Evolutionary conservation across 768 basidiomycete species (phyloP).

Genomic region (Suillus spraguei): DNA sequence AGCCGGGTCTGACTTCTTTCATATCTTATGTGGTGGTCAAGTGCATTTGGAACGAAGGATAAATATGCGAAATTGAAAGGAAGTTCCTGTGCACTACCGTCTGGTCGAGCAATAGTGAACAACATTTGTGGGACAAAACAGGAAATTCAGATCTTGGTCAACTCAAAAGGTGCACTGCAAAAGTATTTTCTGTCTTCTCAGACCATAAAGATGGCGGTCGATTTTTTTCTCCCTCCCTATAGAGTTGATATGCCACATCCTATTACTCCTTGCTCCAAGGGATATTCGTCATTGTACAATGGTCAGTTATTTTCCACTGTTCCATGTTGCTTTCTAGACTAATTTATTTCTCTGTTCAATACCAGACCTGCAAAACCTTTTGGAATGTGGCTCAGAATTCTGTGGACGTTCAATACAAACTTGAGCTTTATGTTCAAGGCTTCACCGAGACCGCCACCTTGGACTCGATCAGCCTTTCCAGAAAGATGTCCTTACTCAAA

Average conservation of each 20-base stretch:
- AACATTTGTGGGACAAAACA: background rate
- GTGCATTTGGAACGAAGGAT: background rate
- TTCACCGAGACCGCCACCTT: background rate
- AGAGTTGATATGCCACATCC: background rate
- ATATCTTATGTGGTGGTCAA: too few relatives aligned
- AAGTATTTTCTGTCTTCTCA: background rate
- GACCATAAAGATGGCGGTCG: background rate
- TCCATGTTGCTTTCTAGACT: background rate
- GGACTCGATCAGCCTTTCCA: background rate
- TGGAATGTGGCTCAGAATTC: background rate
- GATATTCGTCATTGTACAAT: background rate
- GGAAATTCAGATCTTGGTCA: background rate
- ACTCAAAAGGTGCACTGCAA: background rate
- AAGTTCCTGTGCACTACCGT: too few relatives aligned
- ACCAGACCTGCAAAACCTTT: background rate
- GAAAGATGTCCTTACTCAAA: background rate
- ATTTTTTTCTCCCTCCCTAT: background rate
- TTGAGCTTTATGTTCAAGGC: conserved; percentile 3
- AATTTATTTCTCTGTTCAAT: background rate
- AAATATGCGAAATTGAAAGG: background rate
- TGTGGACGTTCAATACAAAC: background rate
- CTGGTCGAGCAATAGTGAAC: background rate
- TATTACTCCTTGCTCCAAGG: background rate
- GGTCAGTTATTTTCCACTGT: background rate
- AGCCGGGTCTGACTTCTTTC: background rate